Percentiles rank a stretch among this genome's conserved stretches.
phyloP scores from a whole-genome alignment of 805 yeast genomes.

The Grigorovia transvaalensis region DNA sequence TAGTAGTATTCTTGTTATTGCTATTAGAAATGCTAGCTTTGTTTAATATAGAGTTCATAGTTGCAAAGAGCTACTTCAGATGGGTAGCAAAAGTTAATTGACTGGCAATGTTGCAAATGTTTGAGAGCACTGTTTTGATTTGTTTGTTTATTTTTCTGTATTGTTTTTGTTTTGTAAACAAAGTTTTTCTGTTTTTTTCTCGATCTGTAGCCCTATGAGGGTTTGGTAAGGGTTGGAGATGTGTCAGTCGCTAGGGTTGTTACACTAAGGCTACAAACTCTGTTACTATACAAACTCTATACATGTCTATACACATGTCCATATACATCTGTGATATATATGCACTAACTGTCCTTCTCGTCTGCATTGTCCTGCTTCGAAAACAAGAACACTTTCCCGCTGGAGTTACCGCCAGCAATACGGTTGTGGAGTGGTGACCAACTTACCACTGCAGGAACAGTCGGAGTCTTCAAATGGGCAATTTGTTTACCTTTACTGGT shows the following conservation, averaged over 20 bases:
- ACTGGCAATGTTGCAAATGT: not conserved
- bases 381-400: conserved; percentile 73
- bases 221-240: too few species aligned
- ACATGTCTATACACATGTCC: not conserved
- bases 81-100: not conserved
- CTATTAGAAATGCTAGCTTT: not conserved
- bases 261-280: too few species aligned
- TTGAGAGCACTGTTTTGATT: not conserved
- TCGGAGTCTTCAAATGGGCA: conserved; percentile 71
- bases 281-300: not conserved
- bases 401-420: conserved; percentile 89
- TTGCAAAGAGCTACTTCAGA: not conserved
- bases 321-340: not conserved
- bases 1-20: not conserved
- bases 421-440: conserved; percentile 84
- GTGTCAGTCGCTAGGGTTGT: too few species aligned
- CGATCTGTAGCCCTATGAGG: not conserved
- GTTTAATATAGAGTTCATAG: not conserved
- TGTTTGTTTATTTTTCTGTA: not conserved
- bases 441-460: conserved; percentile 84
- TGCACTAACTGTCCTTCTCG: not conserved
- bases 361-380: not conserved
- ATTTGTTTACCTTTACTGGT: conserved; percentile 65
- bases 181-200: not conserved
- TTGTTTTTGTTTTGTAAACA: not conserved